phyloP scores from a whole-genome alignment of 805 yeast species.

The Ascoidea asiatica region DNA sequence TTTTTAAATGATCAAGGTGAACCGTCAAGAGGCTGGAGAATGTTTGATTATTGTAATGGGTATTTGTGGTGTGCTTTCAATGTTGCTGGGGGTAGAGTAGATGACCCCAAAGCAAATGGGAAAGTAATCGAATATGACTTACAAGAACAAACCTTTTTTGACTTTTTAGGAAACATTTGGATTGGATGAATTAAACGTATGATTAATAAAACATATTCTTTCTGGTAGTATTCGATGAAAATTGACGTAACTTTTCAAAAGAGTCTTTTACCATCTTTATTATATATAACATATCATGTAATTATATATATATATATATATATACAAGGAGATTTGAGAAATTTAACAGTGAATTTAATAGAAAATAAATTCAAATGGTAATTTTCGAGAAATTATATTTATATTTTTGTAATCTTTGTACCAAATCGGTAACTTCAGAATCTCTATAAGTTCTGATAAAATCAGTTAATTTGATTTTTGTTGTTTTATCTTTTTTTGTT shows the following conservation, averaged over 20 bases:
- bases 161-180: not conserved
- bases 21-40: conserved; percentile 20
- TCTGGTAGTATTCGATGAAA: no score
- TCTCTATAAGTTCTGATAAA: conserved; percentile 33
- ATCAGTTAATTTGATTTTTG: conserved; percentile 28
- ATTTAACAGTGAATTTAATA: no score
- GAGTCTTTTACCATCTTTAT: no score
- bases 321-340: no score
- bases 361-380: no score
- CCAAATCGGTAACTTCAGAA: conserved; percentile 32
- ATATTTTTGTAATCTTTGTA: conserved; percentile 32
- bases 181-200: no score
- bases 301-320: no score
- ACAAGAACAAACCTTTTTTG: not conserved
- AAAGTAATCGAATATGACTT: not conserved
- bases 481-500: conserved; percentile 28
- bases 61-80: conserved; percentile 32
- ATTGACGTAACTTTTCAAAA: no score
- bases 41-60: conserved; percentile 21
- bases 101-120: not conserved
- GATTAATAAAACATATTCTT: no score
- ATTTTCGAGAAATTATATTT: conserved; percentile 14
- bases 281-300: no score
- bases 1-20: not conserved
- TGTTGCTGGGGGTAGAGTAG: not conserved